Base-by-base conservation (phyloP, 306 rosid species). In the Sophora flavescens region DNA sequence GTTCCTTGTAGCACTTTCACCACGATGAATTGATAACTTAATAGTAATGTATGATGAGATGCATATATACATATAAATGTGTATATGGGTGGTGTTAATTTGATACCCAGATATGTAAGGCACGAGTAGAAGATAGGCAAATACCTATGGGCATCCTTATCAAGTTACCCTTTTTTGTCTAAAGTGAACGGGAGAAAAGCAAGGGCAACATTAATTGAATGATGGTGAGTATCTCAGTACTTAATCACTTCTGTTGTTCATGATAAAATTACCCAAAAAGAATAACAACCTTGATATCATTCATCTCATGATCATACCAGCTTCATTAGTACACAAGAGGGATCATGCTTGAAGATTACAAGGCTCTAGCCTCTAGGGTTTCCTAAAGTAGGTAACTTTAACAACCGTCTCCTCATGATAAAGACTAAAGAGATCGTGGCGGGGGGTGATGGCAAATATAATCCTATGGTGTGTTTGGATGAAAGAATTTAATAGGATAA, bases 291-390 rank as follows among this genome's bases (percentile, higher is more conserved):
- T 68, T 59, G 16, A 56, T 65, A 30, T 58, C 33, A 59, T 57
- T 44, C 69, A 54, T 73, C 8, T 17, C 33, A 67, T 45, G 30
- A 22, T 22, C 22, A 70, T 65, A 57, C 38, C 16, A 42, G 74
- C 9, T 80, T 80, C 63, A 17, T 14, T 44, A 12, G n/a, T 57
- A 44, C 62, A 47, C 56, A 80, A 75, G 63, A 62, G 17, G 17
- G 63, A 26, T 11, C 8, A 44, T 52, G 22, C 41, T 11, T 1
- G 26, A 63, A 53, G 4, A n/a, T 45, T 54, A 64, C 63, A 35
- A 44, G 1, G 30, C 51, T 22, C 22, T 80, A 44, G 1, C 16
- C 51, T 22, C 22, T 80, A 81, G 84, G 80, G 77, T 81, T 80
- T 76, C 18, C n/a, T 50, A 45, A 7, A 44, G 64, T 73, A 56